These are phyloP conservation scores for Ilyonectria robusta DNA, from an alignment of 2,329 filamentous ascomycete genomes.

Conservation along the genomic window DNA sequence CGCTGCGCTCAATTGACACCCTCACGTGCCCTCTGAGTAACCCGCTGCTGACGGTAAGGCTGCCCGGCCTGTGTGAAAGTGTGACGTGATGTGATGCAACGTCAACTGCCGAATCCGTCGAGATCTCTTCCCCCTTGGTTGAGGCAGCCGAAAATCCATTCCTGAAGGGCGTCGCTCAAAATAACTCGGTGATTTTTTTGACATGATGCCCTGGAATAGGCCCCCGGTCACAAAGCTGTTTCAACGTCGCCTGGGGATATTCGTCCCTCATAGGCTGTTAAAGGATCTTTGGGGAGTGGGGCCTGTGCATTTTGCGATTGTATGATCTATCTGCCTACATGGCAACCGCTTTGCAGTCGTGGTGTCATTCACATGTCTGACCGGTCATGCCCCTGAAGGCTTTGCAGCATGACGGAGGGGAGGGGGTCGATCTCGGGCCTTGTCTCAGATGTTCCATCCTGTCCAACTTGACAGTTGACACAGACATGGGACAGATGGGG, in stretches of 20 bases:
- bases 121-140: slow-evolving; percentile 17
- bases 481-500: slow-evolving; percentile 10
- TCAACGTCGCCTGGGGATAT: slow-evolving; percentile 5
- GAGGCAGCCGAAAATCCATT: slow-evolving; percentile 23
- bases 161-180: slow-evolving; percentile 23
- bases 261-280: slow-evolving; percentile 9
- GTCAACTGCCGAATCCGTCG: slow-evolving; percentile 23
- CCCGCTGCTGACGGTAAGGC: slow-evolving; percentile 43
- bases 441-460: slow-evolving; percentile 40
- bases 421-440: slow-evolving; percentile 33
- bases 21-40: slow-evolving; percentile 43
- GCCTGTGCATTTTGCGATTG: background rate
- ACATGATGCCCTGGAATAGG: background rate
- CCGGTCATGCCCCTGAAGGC: slow-evolving; percentile 29
- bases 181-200: slow-evolving; percentile 22
- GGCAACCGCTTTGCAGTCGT: slow-evolving; percentile 31
- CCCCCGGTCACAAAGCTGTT: background rate
- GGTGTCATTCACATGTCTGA: slow-evolving; percentile 42
- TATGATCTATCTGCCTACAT: slow-evolving; percentile 7
- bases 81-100: slow-evolving; percentile 20
- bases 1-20: slow-evolving; percentile 27
- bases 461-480: slow-evolving; percentile 15
- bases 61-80: slow-evolving; percentile 23
- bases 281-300: slow-evolving; percentile 16
- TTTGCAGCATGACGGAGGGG: slow-evolving; percentile 23